Evolutionary conservation across 768 basidiomycete genomes (phyloP).

Genomic region (Auricularia cornea): DNA sequence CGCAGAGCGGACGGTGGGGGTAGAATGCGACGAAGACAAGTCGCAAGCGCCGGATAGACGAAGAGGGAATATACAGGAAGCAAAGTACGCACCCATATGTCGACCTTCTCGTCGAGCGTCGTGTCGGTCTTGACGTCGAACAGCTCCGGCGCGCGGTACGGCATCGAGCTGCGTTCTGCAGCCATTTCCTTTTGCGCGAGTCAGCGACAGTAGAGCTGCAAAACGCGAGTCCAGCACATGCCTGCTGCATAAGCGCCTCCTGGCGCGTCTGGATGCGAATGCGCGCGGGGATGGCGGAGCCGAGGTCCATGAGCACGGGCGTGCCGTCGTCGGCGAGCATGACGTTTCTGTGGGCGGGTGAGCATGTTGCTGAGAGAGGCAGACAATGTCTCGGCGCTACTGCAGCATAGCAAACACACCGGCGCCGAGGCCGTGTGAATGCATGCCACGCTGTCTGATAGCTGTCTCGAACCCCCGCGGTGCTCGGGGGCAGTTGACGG

Average conservation of each 20-base stretch:
- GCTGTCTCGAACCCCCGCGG: too few species aligned
- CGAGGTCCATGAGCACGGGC: conserved; percentile 98
- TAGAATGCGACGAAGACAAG: too few species aligned
- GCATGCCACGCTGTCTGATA: too few species aligned
- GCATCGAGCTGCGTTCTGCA: conserved; percentile 97
- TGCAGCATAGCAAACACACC: too few species aligned
- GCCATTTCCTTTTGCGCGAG: conserved; percentile 57
- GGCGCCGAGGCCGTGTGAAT: too few species aligned
- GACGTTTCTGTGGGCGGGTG: too few species aligned
- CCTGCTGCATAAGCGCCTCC: conserved; percentile 82
- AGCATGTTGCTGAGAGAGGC: too few species aligned
- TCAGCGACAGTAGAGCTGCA: conserved; percentile 17
- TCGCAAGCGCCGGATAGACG: too few species aligned
- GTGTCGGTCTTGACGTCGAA: conserved; percentile 94
- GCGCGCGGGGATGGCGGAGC: conserved; percentile 81
- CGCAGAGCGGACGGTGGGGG: too few species aligned
- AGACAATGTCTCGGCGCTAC: too few species aligned
- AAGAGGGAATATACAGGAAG: too few species aligned
- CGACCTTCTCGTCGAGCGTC: conserved; percentile 86
- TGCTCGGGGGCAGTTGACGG: too few species aligned
- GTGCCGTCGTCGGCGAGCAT: conserved; percentile 93
- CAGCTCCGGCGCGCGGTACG: conserved; percentile 93
- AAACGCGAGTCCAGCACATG: conserved; percentile 22
- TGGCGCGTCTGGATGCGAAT: conserved; percentile 73
- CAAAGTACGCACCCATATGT: conserved; percentile 75